Base-by-base conservation (phyloP, 345 rosid species). In the Erodium maritimum region DNA sequence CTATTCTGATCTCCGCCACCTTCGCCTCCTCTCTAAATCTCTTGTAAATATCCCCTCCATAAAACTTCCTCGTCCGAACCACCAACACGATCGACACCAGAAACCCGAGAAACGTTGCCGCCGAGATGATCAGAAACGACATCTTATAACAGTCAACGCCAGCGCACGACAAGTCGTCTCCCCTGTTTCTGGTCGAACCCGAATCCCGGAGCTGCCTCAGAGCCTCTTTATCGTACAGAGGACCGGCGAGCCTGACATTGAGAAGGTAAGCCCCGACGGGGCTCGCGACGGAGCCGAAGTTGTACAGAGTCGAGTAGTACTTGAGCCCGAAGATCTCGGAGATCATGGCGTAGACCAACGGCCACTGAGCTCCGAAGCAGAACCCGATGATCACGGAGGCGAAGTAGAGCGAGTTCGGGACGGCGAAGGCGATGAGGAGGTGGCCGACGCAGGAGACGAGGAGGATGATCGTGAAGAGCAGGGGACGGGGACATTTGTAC, bases 281-380 rank as follows among this genome's bases (percentile, higher is more conserved):
- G 57, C 57, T 65, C 1, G 58, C 57, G 46, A 65, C 11, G 1
- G 67, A 21, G n/a, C 67, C 61, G 4, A 25, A 11, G 10, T 64
- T 64, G 50, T 64, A 64, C 50, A 64, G 13, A 1, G 56, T 50
- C 18, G 56, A 55, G 55, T 56, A 50, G 21, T 56, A 60, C 59
- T 64, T 56, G 60, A 64, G 61, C 55, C 67, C 61, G 48, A 56
- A 20, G 17, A 64, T 17, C 67, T 64, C 67, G 2, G 67, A 64
- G 11, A 56, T 56, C 54, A 64, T 56, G 14, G 67, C 24, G 48
- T 12, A 42, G 18, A 56, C 60, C n/a, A 56, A 22, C 19, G 67
- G 61, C 23, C 56, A 21, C 54, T 64, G 67, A 14, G 56, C 68
- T 16, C 62, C 68, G 3, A 65, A 34, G 61, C 68, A 65, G 51